phyloP scores from a whole-genome alignment of 371 early-diverging fungal species.

The Zancudomyces culisetae region DNA sequence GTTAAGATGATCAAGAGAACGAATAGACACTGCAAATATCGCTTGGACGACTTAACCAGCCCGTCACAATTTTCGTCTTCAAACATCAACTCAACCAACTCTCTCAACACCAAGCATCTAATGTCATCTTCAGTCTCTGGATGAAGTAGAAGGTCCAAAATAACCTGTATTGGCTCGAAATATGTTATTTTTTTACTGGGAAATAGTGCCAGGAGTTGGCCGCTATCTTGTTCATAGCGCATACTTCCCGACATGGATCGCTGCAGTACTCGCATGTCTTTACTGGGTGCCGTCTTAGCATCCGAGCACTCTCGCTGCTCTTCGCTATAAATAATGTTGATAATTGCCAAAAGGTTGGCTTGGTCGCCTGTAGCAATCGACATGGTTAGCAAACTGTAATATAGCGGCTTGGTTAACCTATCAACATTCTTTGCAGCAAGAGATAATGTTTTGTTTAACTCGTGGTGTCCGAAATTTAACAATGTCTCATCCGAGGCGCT shows the following conservation, averaged over 20 bases:
- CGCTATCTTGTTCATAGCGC: background rate
- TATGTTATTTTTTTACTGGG: slow-evolving; percentile 7
- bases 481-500: slow-evolving; percentile 5
- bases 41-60: background rate
- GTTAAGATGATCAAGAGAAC: background rate
- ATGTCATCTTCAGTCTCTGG: background rate
- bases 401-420: slow-evolving; percentile 12
- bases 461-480: no score
- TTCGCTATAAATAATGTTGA: slow-evolving; percentile 8
- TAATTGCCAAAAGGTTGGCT: slow-evolving; percentile 13
- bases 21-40: background rate
- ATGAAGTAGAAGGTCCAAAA: slow-evolving; percentile 6
- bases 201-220: background rate
- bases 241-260: background rate
- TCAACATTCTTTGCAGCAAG: slow-evolving; percentile 12
- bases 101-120: background rate
- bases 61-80: background rate
- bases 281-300: slow-evolving; percentile 6
- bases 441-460: slow-evolving; percentile 5
- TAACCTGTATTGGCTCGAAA: slow-evolving; percentile 8
- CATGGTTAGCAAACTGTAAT: slow-evolving; percentile 8
- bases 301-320: background rate
- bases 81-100: background rate
- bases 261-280: slow-evolving; percentile 7
- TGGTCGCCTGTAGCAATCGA: slow-evolving; percentile 13